Evolutionary conservation across 2,329 filamentous ascomycete genomes (phyloP), one percentile per base, ranked within the genome.

Genomic region (Stachybotrys elegans): DNA sequence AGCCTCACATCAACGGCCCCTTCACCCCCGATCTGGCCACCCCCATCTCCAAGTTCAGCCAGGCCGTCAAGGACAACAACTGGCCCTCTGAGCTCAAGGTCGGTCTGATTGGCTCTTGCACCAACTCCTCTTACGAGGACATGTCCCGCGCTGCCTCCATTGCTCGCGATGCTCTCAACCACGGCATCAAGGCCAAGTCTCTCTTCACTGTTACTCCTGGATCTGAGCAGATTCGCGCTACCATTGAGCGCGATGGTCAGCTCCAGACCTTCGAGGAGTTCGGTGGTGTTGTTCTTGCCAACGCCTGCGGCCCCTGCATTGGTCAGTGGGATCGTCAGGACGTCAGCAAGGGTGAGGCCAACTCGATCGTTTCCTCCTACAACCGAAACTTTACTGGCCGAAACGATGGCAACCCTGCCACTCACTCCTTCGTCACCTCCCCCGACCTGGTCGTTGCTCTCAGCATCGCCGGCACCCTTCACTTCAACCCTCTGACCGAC

Each of bases 351-450:
- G 92, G 92, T 55, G 84, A 88, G 58, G 76, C 90, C 60, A 98
- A 98, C 83, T 94, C 90, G 6, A 98, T 98, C 67, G 77, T 98
- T 66, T 96, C 91, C 38, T 97, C 93, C 22, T 98, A 96, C 84
- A 98, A 98, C 86, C 90, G 93, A 72, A 97, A 98, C 83, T 97
- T 98, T 77, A 97, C 92, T 49, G 92, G 92, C 55, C 89, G 93
- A 66, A 97, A 97, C 69, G 91, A 95, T 57, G 90, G 88, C 55
- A 97, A 95, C 79, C 90, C 90, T 32, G 89, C 89, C 44, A 95
- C 90, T 42, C 90, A 95, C 76, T 88, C 88, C 46, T 95, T 95
- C 68, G 90, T 95, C 55, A 85, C 90, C 52, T 95, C 89, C 6
- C 90, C 90, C 45, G 90, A 95, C 65, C 75, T 95, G 49, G 89